Percentiles rank a stretch among this genome's conserved stretches.
These are phyloP conservation scores for Trametes sp. DNA, from an alignment of 1,284 basidiomycete genomes.

Conservation along the genomic window DNA sequence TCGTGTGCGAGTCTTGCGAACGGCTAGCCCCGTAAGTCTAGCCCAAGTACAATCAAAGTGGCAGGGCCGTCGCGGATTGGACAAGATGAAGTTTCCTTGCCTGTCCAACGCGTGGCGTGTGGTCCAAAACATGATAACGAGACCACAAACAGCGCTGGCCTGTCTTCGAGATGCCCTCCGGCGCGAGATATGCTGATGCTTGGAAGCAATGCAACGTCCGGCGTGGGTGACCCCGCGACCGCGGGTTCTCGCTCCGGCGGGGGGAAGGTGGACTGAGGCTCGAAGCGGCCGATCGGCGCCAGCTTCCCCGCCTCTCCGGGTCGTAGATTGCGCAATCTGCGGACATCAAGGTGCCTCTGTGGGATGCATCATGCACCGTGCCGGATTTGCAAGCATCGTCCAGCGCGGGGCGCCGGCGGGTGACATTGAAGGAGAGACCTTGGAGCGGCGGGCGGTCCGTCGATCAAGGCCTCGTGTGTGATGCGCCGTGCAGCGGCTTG, in stretches of 20 bases:
- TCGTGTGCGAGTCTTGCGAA: not conserved
- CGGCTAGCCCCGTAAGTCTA: slow-evolving; percentile 1
- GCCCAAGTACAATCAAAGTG: not conserved
- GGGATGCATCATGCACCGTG: not conserved
- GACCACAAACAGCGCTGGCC: slow-evolving; percentile 12
- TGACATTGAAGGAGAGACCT: not conserved
- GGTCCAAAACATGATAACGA: slow-evolving; percentile 3
- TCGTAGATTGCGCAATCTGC: not conserved
- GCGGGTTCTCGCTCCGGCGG: not conserved
- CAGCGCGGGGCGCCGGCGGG: not conserved
- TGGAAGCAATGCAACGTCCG: slow-evolving; percentile 3
- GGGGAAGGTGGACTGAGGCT: not conserved
- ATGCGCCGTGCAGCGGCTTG: too few relatives aligned
- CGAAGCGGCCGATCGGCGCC: not conserved
- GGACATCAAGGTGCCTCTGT: not conserved
- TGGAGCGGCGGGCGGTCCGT: too few relatives aligned
- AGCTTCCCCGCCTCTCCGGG: not conserved
- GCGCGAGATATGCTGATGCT: not conserved
- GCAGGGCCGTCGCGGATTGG: not conserved
- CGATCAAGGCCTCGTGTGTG: not conserved
- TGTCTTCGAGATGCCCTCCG: not conserved
- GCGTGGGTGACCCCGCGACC: not conserved
- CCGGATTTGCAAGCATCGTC: not conserved
- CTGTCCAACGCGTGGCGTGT: slow-evolving; percentile 7
- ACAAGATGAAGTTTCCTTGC: not conserved